phyloP scores from a whole-genome alignment of 495 filamentous ascomycete species.

The Rhizodiscina lignyota region DNA sequence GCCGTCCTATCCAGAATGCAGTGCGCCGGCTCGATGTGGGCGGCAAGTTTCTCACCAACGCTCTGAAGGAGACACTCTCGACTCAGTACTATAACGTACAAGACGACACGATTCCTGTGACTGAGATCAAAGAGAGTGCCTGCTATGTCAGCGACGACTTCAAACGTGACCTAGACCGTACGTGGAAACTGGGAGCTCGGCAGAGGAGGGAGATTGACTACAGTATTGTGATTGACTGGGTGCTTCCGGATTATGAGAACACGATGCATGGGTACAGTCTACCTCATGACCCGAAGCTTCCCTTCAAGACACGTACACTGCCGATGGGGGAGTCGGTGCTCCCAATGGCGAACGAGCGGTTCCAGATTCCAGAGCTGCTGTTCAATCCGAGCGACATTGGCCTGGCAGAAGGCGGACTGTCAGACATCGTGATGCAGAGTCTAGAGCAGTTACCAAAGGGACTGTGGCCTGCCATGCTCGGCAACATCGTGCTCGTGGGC shows the following conservation, averaged over 20 bases:
- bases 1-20: constrained; percentile 60
- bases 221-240: constrained; percentile 72
- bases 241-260: constrained; percentile 77
- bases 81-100: constrained; percentile 87
- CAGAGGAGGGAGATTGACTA: constrained; percentile 31
- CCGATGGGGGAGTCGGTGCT: constrained; percentile 57
- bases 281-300: constrained; percentile 50
- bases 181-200: constrained; percentile 59
- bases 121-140: constrained; percentile 83
- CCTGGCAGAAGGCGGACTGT: constrained; percentile 67
- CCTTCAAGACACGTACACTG: constrained; percentile 39
- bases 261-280: constrained; percentile 58
- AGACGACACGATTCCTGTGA: constrained; percentile 81
- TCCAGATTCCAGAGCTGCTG: constrained; percentile 76
- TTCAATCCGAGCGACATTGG: constrained; percentile 81
- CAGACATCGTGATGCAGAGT: constrained; percentile 65
- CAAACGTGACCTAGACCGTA: constrained; percentile 56
- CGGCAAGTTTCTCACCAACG: constrained; percentile 88
- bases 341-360: constrained; percentile 81
- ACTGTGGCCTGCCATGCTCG: constrained; percentile 60
- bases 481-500: constrained; percentile 79
- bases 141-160: constrained; percentile 75
- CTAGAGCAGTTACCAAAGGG: constrained; percentile 59
- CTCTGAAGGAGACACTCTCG: constrained; percentile 78
- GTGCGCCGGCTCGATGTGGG: constrained; percentile 82